phyloP scores from a whole-genome alignment of 805 yeast species.

The Lachancea dasiensis region DNA sequence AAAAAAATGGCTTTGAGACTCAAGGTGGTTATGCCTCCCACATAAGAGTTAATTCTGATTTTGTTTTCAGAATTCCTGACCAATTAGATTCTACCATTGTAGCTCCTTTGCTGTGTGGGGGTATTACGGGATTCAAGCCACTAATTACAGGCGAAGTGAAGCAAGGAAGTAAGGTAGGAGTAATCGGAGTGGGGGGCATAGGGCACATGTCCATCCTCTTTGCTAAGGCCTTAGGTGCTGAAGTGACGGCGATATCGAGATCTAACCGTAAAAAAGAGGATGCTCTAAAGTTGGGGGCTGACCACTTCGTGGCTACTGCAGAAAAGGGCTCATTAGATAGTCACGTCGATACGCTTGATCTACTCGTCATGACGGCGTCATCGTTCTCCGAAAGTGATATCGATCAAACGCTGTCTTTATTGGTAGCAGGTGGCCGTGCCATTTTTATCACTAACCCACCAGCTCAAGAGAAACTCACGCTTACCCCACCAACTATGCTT shows the following conservation, averaged over 20 bases:
- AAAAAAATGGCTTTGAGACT: constrained; percentile 21
- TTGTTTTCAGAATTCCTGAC: constrained; percentile 46
- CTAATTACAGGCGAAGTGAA: constrained; percentile 26
- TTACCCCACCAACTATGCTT: constrained; percentile 35
- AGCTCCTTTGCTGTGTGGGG: constrained; percentile 55
- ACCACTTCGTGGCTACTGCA: constrained; percentile 41
- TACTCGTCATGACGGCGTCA: constrained; percentile 40
- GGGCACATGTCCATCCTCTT: constrained; percentile 42
- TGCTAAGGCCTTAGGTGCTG: constrained; percentile 48
- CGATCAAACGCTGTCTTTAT: constrained; percentile 39
- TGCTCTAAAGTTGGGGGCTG: constrained; percentile 40
- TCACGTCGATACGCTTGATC: constrained; percentile 33
- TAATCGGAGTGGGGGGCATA: constrained; percentile 42
- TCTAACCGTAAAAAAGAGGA: constrained; percentile 37
- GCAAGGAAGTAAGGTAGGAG: constrained; percentile 36
- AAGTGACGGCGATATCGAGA: constrained; percentile 44
- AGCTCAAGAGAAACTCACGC: constrained; percentile 33
- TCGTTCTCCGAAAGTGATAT: constrained; percentile 46
- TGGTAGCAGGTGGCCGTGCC: constrained; percentile 53
- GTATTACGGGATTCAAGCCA: constrained; percentile 50
- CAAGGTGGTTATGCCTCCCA: constrained; percentile 49
- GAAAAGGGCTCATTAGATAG: constrained; percentile 38
- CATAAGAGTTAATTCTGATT: constrained; percentile 38
- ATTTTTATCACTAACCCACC: constrained; percentile 65
- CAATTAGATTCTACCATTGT: constrained; percentile 36